phyloP scores from a whole-genome alignment of 208 protist genomes.

The Trypanosoma melophagium region DNA sequence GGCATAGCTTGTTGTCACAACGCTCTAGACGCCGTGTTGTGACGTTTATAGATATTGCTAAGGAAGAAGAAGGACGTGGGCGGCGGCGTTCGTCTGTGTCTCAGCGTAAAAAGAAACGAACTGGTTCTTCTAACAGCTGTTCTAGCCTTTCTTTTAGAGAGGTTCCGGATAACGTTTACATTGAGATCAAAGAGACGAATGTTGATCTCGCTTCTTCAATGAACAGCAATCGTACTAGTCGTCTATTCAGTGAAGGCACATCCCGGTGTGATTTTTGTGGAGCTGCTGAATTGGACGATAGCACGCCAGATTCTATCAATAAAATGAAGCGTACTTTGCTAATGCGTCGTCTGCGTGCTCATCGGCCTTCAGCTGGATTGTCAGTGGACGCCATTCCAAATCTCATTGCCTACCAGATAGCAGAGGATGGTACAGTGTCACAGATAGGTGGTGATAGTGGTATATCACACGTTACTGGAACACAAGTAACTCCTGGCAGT shows the following conservation, averaged over 20 bases:
- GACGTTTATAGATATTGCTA: constrained; percentile 39
- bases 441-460: constrained; percentile 9
- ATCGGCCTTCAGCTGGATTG: constrained; percentile 18
- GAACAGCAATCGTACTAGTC: constrained; percentile 29
- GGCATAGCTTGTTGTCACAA: constrained; percentile 30
- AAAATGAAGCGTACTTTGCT: neutral
- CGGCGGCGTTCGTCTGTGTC: constrained; percentile 24
- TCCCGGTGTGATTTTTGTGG: constrained; percentile 1
- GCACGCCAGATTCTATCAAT: neutral
- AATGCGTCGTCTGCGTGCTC: constrained; percentile 12
- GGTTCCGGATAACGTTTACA: constrained; percentile 48
- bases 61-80: neutral
- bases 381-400: constrained; percentile 33
- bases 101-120: constrained; percentile 35
- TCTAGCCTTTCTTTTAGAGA: constrained; percentile 34
- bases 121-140: constrained; percentile 19
- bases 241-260: constrained; percentile 30
- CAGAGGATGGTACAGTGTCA: constrained; percentile 37
- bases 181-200: constrained; percentile 54
- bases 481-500: too few relatives aligned
- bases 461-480: too few relatives aligned
- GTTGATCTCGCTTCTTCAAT: neutral
- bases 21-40: constrained; percentile 41
- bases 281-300: neutral
- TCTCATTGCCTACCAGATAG: constrained; percentile 33